Percentiles rank a stretch among this genome's conserved stretches.
Evolutionary conservation across 371 early-diverging fungal genomes (phyloP).

Genomic region (Batrachochytrium dendrobatidis): DNA sequence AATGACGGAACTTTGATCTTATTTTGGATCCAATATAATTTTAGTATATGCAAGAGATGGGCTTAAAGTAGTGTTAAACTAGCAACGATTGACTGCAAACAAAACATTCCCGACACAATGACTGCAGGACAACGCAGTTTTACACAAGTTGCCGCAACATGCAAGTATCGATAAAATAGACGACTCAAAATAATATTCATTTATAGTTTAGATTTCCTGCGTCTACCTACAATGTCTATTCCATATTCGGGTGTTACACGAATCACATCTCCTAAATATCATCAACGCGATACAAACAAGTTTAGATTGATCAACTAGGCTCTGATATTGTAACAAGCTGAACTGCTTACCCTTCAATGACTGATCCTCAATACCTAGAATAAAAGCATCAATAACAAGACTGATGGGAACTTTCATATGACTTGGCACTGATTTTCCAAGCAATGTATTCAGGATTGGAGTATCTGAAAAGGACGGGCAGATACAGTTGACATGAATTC

Average conservation of each 20-base stretch:
- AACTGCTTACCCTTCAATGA: conserved; percentile 24
- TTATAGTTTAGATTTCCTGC: too few relatives aligned
- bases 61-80: too few relatives aligned
- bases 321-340: not conserved
- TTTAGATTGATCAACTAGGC: not conserved
- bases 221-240: not conserved
- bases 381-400: conserved; percentile 57
- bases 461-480: conserved; percentile 59
- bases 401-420: conserved; percentile 37
- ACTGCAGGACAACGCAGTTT: too few relatives aligned
- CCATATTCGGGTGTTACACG: conserved; percentile 1
- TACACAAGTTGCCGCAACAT: too few relatives aligned
- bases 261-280: not conserved
- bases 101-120: too few relatives aligned
- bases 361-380: conserved; percentile 57
- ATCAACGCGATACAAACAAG: not conserved
- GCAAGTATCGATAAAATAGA: too few relatives aligned
- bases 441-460: conserved; percentile 8
- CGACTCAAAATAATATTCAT: too few relatives aligned
- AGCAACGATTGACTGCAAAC: too few relatives aligned
- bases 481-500: conserved; percentile 66
- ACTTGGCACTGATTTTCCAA: not conserved
- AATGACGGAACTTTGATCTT: too few relatives aligned
- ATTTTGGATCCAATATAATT: too few relatives aligned
- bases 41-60: too few relatives aligned